Percentiles rank a stretch among this genome's conserved stretches.
phyloP scores from a whole-genome alignment of 2,329 filamentous ascomycete species.

The Penicillium sp. region DNA sequence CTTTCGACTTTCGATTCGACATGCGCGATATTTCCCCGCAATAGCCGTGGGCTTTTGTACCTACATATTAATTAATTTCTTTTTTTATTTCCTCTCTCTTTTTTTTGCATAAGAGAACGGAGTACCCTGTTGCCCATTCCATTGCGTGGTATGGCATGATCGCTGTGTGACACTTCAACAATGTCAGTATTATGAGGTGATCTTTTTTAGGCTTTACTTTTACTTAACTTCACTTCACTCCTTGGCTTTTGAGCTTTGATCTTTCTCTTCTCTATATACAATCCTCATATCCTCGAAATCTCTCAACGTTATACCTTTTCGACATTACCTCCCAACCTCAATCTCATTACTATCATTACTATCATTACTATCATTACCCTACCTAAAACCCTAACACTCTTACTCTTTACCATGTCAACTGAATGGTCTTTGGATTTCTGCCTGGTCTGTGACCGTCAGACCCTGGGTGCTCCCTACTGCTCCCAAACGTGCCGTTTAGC shows the following conservation, averaged over 20 bases:
- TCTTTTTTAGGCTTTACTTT: slow-evolving; percentile 1
- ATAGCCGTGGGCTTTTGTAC: background rate
- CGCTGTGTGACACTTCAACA: slow-evolving; percentile 10
- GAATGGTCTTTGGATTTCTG: slow-evolving; percentile 88
- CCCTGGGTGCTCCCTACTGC: slow-evolving; percentile 79
- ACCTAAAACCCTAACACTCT: background rate
- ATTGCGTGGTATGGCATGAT: slow-evolving; percentile 15
- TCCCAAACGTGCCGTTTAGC: slow-evolving; percentile 86
- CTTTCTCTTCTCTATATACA: slow-evolving; percentile 3
- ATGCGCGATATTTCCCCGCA: slow-evolving; percentile 14
- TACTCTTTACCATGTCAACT: slow-evolving; percentile 30
- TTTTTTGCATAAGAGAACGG: background rate
- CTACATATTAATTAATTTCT: background rate
- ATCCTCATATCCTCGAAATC: background rate
- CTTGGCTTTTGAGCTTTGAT: background rate
- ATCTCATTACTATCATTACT: too few relatives aligned
- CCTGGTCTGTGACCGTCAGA: slow-evolving; percentile 88
- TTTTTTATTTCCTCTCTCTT: background rate
- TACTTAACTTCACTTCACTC: background rate
- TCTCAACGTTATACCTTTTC: background rate
- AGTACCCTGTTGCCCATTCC: slow-evolving; percentile 5
- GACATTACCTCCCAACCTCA: background rate
- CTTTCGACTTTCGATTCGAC: background rate
- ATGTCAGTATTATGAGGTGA: slow-evolving; percentile 12
- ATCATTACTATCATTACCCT: background rate